These are phyloP conservation scores for Salvia sclarea DNA, from an alignment of 305 asterid genomes.

Conservation along the genomic window DNA sequence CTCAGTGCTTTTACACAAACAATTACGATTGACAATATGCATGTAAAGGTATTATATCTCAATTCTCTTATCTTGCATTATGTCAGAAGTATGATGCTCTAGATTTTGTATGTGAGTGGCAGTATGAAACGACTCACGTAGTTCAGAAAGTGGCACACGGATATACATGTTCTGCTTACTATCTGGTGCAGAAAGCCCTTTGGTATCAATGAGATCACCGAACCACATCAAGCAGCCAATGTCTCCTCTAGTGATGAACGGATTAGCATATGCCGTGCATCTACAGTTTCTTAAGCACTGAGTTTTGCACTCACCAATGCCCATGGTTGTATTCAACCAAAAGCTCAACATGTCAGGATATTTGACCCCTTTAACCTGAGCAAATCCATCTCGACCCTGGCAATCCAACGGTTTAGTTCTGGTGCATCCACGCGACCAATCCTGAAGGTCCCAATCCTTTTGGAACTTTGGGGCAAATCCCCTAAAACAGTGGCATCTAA, in stretches of 20 bases:
- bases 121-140: neutral
- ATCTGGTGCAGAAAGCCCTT: slow-evolving; percentile 26
- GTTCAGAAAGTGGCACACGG: slow-evolving; percentile 40
- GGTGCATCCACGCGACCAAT: slow-evolving; percentile 47
- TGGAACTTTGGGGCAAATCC: slow-evolving; percentile 39
- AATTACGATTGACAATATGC: neutral
- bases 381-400: slow-evolving; percentile 39
- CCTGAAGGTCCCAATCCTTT: slow-evolving; percentile 41
- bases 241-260: slow-evolving; percentile 33
- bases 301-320: slow-evolving; percentile 35
- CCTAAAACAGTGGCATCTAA: slow-evolving; percentile 42
- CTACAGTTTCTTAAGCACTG: slow-evolving; percentile 40
- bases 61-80: too few species aligned
- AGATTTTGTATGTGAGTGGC: too few species aligned
- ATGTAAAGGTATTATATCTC: neutral
- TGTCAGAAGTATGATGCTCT: too few species aligned
- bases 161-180: slow-evolving; percentile 37
- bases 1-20: neutral
- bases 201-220: slow-evolving; percentile 47
- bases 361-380: slow-evolving; percentile 32
- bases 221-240: slow-evolving; percentile 52
- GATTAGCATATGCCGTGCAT: slow-evolving; percentile 46
- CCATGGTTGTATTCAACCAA: slow-evolving; percentile 30
- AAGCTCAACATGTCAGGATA: slow-evolving; percentile 40
- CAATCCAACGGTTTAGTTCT: slow-evolving; percentile 40